Base-by-base conservation (phyloP, 202 grass and related monocot genomes). In the Elaeis oleifera region DNA sequence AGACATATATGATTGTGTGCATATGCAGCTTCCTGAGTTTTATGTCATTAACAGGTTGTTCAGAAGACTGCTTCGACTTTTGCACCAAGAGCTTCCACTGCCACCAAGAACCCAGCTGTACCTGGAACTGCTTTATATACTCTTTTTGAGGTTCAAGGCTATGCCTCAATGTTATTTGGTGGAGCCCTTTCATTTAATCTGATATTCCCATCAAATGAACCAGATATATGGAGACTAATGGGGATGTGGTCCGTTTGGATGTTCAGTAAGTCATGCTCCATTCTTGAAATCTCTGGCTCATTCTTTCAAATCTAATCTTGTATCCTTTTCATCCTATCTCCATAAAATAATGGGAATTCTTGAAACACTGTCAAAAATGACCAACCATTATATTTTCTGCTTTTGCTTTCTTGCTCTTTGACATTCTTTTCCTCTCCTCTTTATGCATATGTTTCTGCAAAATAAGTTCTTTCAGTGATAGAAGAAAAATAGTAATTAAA, bases 171-270 rank as follows among this genome's bases (percentile, higher is more conserved):
- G 84, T 60, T 97, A 26, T 49, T 90, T 22, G 92, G 92, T 6
- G 92, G 88, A 75, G 84, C 79, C 6, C 84, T 97, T 76, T 89
- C 92, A 64, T 97, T 91, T 68, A 91, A 91, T 79, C 88, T 97
- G 16, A 77, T 91, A 61, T 97, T 97, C 59, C 92, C 92, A 53
- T 97, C 92, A 6, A 91, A 76, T 56, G 88, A 97, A 58, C 88
- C 84, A 1, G 84, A 97, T 52, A 85, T 97, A 44, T 97, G 88
- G 92, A 97, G 92, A 74, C 71, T 97, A 56, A 91, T 97, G 84
- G 92, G 92, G 64, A 91, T 97, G 92, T 91, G 92, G 92, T 97
- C 92, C 53, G 91, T 97, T 75, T 97, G 92, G 92, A 97, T 97
- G 92, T 97, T 97, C 77, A 91, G 87, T 97, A 83, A 85, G 91